Evolutionary conservation across 768 basidiomycete genomes (phyloP).

Genomic region (Suillus weaverae): DNA sequence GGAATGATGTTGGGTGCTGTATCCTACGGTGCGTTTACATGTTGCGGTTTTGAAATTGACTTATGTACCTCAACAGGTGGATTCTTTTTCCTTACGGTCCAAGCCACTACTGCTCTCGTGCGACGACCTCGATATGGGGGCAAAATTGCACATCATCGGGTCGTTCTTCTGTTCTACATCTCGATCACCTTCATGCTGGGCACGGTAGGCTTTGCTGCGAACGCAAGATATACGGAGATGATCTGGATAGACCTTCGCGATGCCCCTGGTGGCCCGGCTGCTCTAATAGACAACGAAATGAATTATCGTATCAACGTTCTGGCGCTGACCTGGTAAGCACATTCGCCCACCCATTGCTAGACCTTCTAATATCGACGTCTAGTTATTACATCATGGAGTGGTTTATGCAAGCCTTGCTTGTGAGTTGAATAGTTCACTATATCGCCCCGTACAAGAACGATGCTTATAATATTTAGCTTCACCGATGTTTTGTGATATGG

Average conservation of each 20-base stretch:
- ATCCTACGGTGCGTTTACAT: conserved; percentile 22
- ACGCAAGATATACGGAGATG: conserved; percentile 23
- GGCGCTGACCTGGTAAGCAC: background rate
- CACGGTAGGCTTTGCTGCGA: conserved; percentile 17
- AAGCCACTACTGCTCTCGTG: background rate
- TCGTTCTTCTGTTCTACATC: background rate
- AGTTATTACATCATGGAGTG: background rate
- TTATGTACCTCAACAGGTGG: conserved; percentile 16
- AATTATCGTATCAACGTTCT: background rate
- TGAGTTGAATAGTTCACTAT: background rate
- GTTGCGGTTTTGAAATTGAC: background rate
- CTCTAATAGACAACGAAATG: background rate
- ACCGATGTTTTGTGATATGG: conserved; percentile 20
- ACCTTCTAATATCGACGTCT: background rate
- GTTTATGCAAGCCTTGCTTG: background rate
- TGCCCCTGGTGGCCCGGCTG: background rate
- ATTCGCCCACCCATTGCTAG: background rate
- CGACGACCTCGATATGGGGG: background rate
- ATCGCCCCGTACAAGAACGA: background rate
- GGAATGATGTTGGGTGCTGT: conserved; percentile 22
- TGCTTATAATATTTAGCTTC: background rate
- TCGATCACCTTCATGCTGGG: conserved; percentile 14
- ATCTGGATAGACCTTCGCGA: conserved; percentile 24
- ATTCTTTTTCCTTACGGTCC: background rate
- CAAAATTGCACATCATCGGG: background rate